A percentile compares a stretch with the other conserved stretches of the same genome.
phyloP scores from a whole-genome alignment of 1,284 basidiomycete species.

The Abortiporus biennis region DNA sequence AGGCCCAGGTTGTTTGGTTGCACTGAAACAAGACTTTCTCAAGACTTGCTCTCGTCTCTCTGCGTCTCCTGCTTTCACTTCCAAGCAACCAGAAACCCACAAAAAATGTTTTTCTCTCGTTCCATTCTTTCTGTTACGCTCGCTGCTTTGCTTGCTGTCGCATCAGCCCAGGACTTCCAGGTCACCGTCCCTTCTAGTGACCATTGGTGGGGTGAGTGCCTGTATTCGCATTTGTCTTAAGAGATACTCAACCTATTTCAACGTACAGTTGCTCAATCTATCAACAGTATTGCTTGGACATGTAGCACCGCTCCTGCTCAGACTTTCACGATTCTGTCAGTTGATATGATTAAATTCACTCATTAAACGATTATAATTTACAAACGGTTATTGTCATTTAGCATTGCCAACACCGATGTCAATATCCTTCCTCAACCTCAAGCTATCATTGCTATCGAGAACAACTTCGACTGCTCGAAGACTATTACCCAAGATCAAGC shows the following conservation, averaged over 20 bases:
- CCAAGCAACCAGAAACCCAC: too few relatives aligned
- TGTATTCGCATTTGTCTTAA: background rate
- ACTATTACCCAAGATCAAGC: slow-evolving; percentile 43
- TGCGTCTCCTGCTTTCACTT: too few relatives aligned
- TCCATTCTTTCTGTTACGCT: slow-evolving; percentile 29
- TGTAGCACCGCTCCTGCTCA: slow-evolving; percentile 29
- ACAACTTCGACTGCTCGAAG: slow-evolving; percentile 58
- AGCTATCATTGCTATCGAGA: slow-evolving; percentile 43
- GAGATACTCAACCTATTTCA: background rate
- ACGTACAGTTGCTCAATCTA: slow-evolving; percentile 21
- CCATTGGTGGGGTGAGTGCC: slow-evolving; percentile 43
- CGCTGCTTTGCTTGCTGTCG: slow-evolving; percentile 28
- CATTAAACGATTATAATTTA: background rate
- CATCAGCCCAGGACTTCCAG: slow-evolving; percentile 27
- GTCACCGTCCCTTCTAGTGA: slow-evolving; percentile 29
- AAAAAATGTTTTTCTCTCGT: too few relatives aligned
- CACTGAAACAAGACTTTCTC: too few relatives aligned
- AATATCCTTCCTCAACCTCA: slow-evolving; percentile 26
- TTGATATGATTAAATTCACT: too few relatives aligned
- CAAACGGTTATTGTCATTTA: slow-evolving; percentile 12
- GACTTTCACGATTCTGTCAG: slow-evolving; percentile 38
- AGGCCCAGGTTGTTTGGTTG: too few relatives aligned
- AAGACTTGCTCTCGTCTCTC: too few relatives aligned
- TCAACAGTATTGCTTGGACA: slow-evolving; percentile 36
- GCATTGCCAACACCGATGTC: slow-evolving; percentile 34